These are phyloP conservation scores for Biscutella laevigata DNA, from an alignment of 441 rosid genomes.

Conservation along the genomic window DNA sequence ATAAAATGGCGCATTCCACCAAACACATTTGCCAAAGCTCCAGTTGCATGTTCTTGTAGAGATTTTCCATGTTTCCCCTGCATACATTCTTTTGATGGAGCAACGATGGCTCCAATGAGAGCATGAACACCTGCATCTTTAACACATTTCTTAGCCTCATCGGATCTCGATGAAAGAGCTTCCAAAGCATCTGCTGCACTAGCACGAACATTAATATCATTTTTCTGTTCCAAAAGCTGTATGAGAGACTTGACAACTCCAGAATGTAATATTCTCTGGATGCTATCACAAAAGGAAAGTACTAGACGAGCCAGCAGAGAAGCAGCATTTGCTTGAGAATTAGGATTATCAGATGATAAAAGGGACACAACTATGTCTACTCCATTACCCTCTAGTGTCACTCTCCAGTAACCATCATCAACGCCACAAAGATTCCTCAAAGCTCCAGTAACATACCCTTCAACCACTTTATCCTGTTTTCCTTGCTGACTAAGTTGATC, in stretches of 20 bases:
- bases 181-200: slow-evolving; percentile 96
- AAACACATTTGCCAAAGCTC: slow-evolving; percentile 93
- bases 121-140: slow-evolving; percentile 76
- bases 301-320: slow-evolving; percentile 91
- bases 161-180: slow-evolving; percentile 79
- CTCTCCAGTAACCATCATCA: slow-evolving; percentile 85
- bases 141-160: slow-evolving; percentile 82
- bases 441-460: slow-evolving; percentile 88
- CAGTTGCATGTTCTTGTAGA: slow-evolving; percentile 94
- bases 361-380: slow-evolving; percentile 87
- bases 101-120: slow-evolving; percentile 87
- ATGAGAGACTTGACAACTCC: slow-evolving; percentile 78
- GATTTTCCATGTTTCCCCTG: slow-evolving; percentile 98
- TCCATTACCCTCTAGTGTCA: slow-evolving; percentile 81
- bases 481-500: slow-evolving; percentile 59
- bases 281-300: slow-evolving; percentile 69
- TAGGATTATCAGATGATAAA: slow-evolving; percentile 68
- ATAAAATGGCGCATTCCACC: slow-evolving; percentile 89
- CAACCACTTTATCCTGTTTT: slow-evolving; percentile 63
- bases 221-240: slow-evolving; percentile 75
- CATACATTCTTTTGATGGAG: slow-evolving; percentile 98
- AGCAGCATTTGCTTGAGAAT: slow-evolving; percentile 80
- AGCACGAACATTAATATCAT: slow-evolving; percentile 86
- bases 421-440: slow-evolving; percentile 79
- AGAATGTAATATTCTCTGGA: slow-evolving; percentile 50